phyloP scores from a whole-genome alignment of 2,329 filamentous ascomycete genomes.

The Calonectria crousiana region DNA sequence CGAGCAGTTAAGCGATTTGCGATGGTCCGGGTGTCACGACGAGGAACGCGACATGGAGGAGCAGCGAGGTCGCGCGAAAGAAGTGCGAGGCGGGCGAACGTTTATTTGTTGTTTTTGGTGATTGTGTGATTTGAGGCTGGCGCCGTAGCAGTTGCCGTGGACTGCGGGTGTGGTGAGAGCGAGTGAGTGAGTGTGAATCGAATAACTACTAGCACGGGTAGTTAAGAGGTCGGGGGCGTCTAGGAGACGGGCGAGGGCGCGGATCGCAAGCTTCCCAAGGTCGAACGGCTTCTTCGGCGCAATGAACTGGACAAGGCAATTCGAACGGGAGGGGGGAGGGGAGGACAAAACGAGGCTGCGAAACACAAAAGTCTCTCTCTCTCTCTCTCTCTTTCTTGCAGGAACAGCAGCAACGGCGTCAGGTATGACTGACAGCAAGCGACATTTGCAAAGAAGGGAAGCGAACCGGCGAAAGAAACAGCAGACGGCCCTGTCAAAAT shows the following conservation, averaged over 20 bases:
- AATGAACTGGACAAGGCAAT: not conserved
- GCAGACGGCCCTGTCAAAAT: not conserved
- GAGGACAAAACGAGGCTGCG: not conserved
- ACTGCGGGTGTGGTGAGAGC: not conserved
- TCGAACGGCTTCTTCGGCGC: not conserved
- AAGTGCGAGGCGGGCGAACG: not conserved
- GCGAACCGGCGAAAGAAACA: not conserved
- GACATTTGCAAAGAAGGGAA: slow-evolving; percentile 8
- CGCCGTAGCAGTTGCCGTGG: not conserved
- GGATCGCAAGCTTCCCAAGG: not conserved
- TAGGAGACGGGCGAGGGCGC: not conserved
- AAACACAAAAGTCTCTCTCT: not conserved
- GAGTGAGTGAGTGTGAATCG: not conserved
- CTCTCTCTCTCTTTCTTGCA: not conserved
- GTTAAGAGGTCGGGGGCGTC: not conserved
- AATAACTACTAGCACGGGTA: not conserved
- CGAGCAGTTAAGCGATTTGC: slow-evolving; percentile 8
- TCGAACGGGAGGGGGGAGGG: not conserved
- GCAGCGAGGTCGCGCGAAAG: not conserved
- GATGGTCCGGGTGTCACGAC: not conserved
- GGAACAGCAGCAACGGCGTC: not conserved
- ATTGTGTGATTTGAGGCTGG: not conserved
- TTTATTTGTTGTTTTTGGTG: slow-evolving; percentile 9
- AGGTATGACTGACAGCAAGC: slow-evolving; percentile 7
- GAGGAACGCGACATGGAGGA: slow-evolving; percentile 1